A percentile compares a stretch with the other conserved stretches of the same genome.
phyloP scores from a whole-genome alignment of 352 stramenopile genomes.

The Phytophthora tentaculata region DNA sequence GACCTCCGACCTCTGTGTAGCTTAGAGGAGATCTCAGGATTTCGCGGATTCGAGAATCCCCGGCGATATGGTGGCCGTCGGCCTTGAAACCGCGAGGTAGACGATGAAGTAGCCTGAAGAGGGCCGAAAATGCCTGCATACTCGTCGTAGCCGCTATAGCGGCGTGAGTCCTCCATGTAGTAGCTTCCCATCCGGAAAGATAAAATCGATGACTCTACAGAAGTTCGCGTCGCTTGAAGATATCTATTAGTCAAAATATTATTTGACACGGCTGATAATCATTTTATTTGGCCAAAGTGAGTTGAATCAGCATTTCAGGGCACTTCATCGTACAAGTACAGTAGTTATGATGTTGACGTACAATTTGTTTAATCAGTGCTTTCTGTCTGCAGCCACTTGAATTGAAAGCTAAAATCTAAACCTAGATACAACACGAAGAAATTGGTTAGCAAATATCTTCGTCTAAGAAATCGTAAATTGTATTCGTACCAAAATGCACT shows the following conservation, averaged over 20 bases:
- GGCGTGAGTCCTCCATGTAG: slow-evolving; percentile 18
- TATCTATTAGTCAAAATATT: too few species aligned
- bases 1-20: slow-evolving; percentile 11
- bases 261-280: too few species aligned
- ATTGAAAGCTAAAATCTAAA: too few species aligned
- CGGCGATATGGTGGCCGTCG: slow-evolving; percentile 2
- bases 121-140: slow-evolving; percentile 69
- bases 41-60: slow-evolving; percentile 3
- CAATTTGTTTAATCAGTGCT: too few species aligned
- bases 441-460: too few species aligned
- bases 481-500: slow-evolving; percentile 14
- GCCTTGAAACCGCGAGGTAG: slow-evolving; percentile 1
- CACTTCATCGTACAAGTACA: too few species aligned
- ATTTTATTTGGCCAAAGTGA: too few species aligned
- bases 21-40: slow-evolving; percentile 2
- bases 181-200: slow-evolving; percentile 26
- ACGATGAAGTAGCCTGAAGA: slow-evolving; percentile 34
- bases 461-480: too few species aligned
- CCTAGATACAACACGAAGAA: too few species aligned
- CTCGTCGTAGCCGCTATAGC: slow-evolving; percentile 64
- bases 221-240: slow-evolving; percentile 31
- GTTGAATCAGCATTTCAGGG: too few species aligned
- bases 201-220: slow-evolving; percentile 13
- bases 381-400: too few species aligned
- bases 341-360: too few species aligned